Evolutionary conservation across 2,329 filamentous ascomycete species (phyloP).

Genomic region (Epichloe festucae): DNA sequence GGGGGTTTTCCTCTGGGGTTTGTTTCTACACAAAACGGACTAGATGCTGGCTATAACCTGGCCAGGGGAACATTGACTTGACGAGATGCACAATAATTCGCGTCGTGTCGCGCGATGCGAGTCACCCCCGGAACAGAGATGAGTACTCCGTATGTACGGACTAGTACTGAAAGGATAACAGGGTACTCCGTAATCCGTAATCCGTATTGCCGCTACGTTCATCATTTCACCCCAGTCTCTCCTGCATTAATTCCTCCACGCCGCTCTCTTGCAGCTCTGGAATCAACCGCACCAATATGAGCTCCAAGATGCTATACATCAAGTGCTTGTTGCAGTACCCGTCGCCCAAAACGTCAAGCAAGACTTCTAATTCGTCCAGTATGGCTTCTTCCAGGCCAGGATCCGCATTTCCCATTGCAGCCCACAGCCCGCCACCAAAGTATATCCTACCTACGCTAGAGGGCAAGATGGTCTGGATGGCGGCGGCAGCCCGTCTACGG

Average conservation of each 20-base stretch:
- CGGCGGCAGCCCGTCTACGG: constrained; percentile 52
- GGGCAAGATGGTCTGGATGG: constrained; percentile 37
- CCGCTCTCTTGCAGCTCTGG: constrained; percentile 70
- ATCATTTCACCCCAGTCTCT: constrained; percentile 38
- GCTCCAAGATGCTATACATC: constrained; percentile 68
- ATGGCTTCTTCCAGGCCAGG: constrained; percentile 26
- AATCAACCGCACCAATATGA: constrained; percentile 67
- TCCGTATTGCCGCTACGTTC: not conserved
- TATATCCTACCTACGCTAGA: constrained; percentile 35
- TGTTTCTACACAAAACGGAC: too few species aligned
- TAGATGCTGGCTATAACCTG: too few species aligned
- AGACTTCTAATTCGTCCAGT: constrained; percentile 45
- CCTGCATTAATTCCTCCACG: constrained; percentile 59
- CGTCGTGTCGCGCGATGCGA: too few species aligned
- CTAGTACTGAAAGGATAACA: not conserved
- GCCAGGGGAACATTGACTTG: too few species aligned
- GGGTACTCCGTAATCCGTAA: not conserved
- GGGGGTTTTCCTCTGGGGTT: too few species aligned
- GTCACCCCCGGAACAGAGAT: too few species aligned
- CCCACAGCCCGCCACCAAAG: constrained; percentile 29
- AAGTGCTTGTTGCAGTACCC: constrained; percentile 88
- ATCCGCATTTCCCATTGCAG: constrained; percentile 11
- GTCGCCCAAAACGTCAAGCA: constrained; percentile 67
- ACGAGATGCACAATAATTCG: too few species aligned
- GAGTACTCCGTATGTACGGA: not conserved